Percentiles rank a stretch among this genome's conserved stretches.
Conservation (phyloP, 2,329 filamentous ascomycete species). For the Aureobasidium sp. region DNA sequence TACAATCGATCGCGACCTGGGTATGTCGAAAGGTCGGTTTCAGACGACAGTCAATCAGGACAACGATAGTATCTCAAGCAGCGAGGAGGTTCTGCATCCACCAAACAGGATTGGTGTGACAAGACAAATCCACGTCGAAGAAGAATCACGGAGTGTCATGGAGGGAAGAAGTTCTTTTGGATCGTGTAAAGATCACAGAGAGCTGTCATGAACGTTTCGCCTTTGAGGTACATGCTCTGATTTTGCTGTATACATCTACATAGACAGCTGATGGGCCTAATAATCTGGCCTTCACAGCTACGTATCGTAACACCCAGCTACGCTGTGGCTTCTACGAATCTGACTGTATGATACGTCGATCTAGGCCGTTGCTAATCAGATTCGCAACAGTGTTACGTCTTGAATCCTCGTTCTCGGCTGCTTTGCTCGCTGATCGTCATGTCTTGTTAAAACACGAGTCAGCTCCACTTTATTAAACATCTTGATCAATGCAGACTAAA, state of each 20-base stretch:
- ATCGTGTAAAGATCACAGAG: background rate
- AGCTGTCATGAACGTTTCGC: constrained; percentile 6
- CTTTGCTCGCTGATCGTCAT: constrained; percentile 1
- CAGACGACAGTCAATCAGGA: constrained; percentile 7
- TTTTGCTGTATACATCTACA: too few relatives aligned
- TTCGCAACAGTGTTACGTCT: background rate
- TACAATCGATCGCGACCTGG: constrained; percentile 4
- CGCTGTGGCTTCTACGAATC: too few relatives aligned
- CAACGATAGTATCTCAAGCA: background rate
- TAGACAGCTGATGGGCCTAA: too few relatives aligned
- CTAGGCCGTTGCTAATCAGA: background rate
- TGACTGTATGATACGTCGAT: too few relatives aligned
- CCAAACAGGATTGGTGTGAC: constrained; percentile 5
- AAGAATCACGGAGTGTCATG: constrained; percentile 1
- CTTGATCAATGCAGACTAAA: constrained; percentile 1
- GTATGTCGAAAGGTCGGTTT: constrained; percentile 4
- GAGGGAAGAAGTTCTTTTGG: constrained; percentile 3
- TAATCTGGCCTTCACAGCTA: too few relatives aligned
- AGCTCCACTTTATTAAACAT: constrained; percentile 7
- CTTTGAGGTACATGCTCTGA: too few relatives aligned
- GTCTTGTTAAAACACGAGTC: background rate
- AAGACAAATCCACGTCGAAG: constrained; percentile 5
- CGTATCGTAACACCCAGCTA: too few relatives aligned
- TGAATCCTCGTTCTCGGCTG: background rate
- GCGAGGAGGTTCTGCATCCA: constrained; percentile 6